Base-by-base conservation (phyloP, 2,329 filamentous ascomycete species). In the Talaromyces sp. region DNA sequence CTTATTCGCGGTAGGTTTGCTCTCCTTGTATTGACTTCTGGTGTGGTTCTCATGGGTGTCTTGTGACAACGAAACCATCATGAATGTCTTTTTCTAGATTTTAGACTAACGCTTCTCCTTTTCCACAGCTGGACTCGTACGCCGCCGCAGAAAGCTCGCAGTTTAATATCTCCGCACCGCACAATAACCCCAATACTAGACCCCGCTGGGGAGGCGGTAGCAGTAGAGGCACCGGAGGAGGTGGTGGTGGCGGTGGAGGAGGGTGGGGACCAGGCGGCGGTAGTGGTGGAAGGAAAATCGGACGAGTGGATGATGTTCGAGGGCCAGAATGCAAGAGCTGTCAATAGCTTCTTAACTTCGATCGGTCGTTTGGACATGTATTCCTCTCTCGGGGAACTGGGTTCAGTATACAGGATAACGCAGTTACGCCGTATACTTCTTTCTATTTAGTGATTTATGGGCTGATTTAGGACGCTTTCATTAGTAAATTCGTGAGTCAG, bases 241-340 rank as follows among this genome's bases (percentile, higher is more conserved):
- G n/a, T n/a, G 68, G 72, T 7, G 71, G 71, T 12, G 64, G 67
- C 3, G 67, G 69, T 24, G 64, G 67, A 21, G 67, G 68, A 43
- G 68, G 69, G n/a, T 64, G 67, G 24, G 67, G 68, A 48, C 67
- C 70, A 27, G 66, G 69, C 24, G 66, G 67, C 54, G 70, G 73
- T 12, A 66, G 70, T 27, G 71, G 71, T 24, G 57, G 64, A 24
- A 69, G 70, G 32, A 76, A 72, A 61, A 74, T 81, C 62, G 78
- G 79, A 11, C 72, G 73, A 19, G 73, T 81, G 24, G 77, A 80
- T 65, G 79, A 81, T 74, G 70, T 81, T 56, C 72, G 78, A 29
- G 78, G 70, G 8, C 77, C 78, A n/a, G 78, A 80, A 64, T 80
- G 79, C 64, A 70, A 72, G 52, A 78, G 78, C 58, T 79, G 78